Percentiles rank a stretch among this genome's conserved stretches.
Conservation (phyloP, 192 early-diverging fungal species). For the Chytriomyces confervae region DNA sequence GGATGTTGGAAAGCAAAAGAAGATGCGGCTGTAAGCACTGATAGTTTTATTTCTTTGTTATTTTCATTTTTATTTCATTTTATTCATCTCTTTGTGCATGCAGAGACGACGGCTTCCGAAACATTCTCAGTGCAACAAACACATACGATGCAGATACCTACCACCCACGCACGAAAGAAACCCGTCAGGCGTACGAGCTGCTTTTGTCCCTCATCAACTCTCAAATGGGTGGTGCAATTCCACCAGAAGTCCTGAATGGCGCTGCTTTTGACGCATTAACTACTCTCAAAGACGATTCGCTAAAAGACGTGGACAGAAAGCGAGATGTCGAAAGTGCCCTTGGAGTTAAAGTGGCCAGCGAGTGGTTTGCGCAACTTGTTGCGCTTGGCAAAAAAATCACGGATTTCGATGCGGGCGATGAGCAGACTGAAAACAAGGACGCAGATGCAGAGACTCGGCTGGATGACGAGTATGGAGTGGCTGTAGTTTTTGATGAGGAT, state of each 20-base stretch:
- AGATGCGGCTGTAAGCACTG: background rate
- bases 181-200: slow-evolving; percentile 84
- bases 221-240: slow-evolving; percentile 78
- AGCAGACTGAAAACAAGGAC: slow-evolving; percentile 60
- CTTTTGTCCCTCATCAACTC: slow-evolving; percentile 82
- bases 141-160: slow-evolving; percentile 85
- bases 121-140: slow-evolving; percentile 84
- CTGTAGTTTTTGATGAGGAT: slow-evolving; percentile 96
- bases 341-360: slow-evolving; percentile 65
- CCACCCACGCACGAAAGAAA: slow-evolving; percentile 89
- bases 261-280: slow-evolving; percentile 86
- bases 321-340: slow-evolving; percentile 79
- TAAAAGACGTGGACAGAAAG: slow-evolving; percentile 91
- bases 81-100: background rate
- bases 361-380: slow-evolving; percentile 86
- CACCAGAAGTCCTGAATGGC: slow-evolving; percentile 87
- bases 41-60: no score
- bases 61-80: no score
- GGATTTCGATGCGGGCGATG: slow-evolving; percentile 79
- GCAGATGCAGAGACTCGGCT: slow-evolving; percentile 43
- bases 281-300: slow-evolving; percentile 80
- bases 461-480: slow-evolving; percentile 91
- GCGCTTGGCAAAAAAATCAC: slow-evolving; percentile 95
- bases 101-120: slow-evolving; percentile 38
- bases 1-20: slow-evolving; percentile 41